Conservation (phyloP, 106 monocot species). For the Dioscorea zingiberensis region DNA sequence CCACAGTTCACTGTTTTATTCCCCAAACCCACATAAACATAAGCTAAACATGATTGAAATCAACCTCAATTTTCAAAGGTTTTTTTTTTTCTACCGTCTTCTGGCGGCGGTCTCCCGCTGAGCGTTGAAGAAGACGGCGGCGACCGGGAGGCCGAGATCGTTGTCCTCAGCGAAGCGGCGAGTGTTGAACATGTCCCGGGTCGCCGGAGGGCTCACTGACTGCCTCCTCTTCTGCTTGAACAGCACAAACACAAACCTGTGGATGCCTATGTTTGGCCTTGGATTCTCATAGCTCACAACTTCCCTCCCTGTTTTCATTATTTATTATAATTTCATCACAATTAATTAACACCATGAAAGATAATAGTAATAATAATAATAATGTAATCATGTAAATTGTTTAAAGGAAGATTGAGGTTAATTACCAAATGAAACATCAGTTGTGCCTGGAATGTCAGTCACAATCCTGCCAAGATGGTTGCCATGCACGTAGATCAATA, state of each 20-base stretch:
- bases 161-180: conserved; percentile 61
- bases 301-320: conserved; percentile 38
- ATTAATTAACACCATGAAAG: no score
- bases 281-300: conserved; percentile 63
- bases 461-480: conserved; percentile 48
- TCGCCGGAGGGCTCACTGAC: conserved; percentile 15
- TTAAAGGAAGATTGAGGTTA: no score
- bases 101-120: conserved; percentile 80
- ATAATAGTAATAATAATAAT: no score
- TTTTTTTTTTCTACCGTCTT: conserved; percentile 42
- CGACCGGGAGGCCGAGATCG: conserved; percentile 70
- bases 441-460: conserved; percentile 84
- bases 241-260: conserved; percentile 73
- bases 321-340: no score
- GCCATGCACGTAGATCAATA: neutral
- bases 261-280: conserved; percentile 68
- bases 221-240: conserved; percentile 68
- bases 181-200: conserved; percentile 53
- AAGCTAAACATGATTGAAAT: no score
- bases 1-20: neutral
- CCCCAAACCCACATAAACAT: no score
- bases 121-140: conserved; percentile 79
- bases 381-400: no score
- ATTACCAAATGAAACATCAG: conserved; percentile 79
- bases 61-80: no score